Base-by-base conservation (phyloP, 139 green algal species). In the Chlamydomonas sp. region DNA sequence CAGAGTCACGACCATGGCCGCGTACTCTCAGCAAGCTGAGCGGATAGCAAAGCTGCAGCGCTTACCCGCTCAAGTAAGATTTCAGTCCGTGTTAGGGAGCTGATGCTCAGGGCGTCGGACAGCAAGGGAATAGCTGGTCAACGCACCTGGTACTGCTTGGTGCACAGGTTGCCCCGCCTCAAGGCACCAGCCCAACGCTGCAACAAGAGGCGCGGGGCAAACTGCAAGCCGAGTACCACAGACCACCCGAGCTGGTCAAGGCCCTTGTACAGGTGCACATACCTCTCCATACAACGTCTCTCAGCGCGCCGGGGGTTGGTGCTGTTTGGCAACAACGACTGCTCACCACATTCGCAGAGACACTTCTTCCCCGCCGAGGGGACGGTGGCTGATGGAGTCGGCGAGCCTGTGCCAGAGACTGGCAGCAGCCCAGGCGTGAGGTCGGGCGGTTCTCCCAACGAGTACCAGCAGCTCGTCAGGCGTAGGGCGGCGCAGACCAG, bases 281-380 rank as follows among this genome's bases (percentile, higher is more conserved):
- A 49, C 31, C 31, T 49, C 31, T 49, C 31, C 31, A 49, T 49
- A 49, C 31, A 49, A 49, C 31, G 31, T 49, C 31, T 49, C 31
- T 49, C 31, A 49, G 31, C 31, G 31, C 31, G 31, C 31, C 31
- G 31, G 31, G 31, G 31, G 10, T 31, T 76, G 69, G 69, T 76
- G 69, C 12, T 31, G 73, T 49, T 49, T 49, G 31, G 31, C 31
- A 49, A 49, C 31, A 49, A 49, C 31, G 31, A 49, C 31, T 49
- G 31, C 31, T 49, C 31, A 63, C n/a, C 74, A 60, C 20, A 4
- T 77, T 76, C 17, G 73, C 62, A 87, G 83, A 31, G 73, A 20
- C 83, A 87, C 18, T 87, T 49, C 31, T 87, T 81, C 59, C 83
- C 83, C 4, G 73, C 83, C 10, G 83, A 87, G 61, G 83, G 83